phyloP scores from a whole-genome alignment of 208 protist species.

The Wallacemonas sp. region DNA sequence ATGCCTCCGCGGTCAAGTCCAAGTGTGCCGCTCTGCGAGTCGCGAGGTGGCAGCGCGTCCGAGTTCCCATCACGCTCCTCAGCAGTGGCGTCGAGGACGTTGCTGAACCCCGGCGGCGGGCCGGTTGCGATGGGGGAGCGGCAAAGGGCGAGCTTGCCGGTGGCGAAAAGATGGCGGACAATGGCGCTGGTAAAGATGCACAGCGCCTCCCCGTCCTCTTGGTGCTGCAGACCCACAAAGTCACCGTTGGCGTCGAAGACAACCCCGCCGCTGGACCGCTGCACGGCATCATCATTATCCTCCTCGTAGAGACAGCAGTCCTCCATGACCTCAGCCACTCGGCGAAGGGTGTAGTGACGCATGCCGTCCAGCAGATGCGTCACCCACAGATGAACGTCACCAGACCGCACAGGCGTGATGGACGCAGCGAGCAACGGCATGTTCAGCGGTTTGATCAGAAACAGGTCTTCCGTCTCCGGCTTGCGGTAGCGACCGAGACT shows the following conservation, averaged over 20 bases:
- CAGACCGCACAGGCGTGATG: slow-evolving; percentile 43
- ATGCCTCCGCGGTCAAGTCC: background rate
- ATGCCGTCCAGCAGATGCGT: slow-evolving; percentile 51
- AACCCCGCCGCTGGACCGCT: slow-evolving; percentile 71
- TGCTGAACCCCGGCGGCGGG: background rate
- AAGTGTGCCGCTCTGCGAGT: background rate
- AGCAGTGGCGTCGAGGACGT: background rate
- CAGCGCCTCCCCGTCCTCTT: slow-evolving; percentile 49
- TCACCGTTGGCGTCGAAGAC: slow-evolving; percentile 80
- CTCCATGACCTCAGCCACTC: slow-evolving; percentile 47
- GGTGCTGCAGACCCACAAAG: slow-evolving; percentile 86
- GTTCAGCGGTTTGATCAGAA: slow-evolving; percentile 66
- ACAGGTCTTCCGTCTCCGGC: slow-evolving; percentile 8
- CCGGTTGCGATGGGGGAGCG: slow-evolving; percentile 57
- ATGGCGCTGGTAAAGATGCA: slow-evolving; percentile 66
- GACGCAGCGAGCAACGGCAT: slow-evolving; percentile 71
- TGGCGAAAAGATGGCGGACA: slow-evolving; percentile 70
- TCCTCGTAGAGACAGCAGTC: slow-evolving; percentile 77
- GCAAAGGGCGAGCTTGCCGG: slow-evolving; percentile 66
- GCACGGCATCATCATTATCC: slow-evolving; percentile 14
- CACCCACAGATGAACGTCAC: slow-evolving; percentile 80
- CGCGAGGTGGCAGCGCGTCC: background rate
- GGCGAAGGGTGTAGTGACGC: slow-evolving; percentile 61
- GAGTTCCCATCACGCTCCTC: background rate
- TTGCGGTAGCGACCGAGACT: slow-evolving; percentile 1